Evolutionary conservation across 1,139 yeast genomes (phyloP).

Genomic region (Debaryomycetaceae sp.): DNA sequence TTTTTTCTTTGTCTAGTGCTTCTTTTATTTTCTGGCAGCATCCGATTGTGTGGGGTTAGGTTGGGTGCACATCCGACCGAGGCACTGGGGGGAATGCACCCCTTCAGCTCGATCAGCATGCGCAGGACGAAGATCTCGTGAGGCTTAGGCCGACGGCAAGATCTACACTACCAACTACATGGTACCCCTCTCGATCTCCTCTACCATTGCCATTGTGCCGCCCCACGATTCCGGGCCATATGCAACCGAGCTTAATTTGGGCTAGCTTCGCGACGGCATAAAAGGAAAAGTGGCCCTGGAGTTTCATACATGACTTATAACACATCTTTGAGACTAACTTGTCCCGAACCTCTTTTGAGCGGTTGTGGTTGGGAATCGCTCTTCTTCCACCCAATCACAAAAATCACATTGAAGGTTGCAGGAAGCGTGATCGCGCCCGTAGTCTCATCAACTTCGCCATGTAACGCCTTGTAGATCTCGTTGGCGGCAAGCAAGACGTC

Average conservation of each 20-base stretch:
- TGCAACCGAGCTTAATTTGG: background rate
- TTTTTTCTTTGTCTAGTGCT: too few relatives aligned
- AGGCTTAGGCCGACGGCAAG: too few relatives aligned
- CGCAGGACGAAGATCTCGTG: too few relatives aligned
- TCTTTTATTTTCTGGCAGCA: too few relatives aligned
- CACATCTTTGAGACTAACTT: conserved; percentile 63
- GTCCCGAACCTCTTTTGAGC: conserved; percentile 66
- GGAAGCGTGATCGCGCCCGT: conserved; percentile 45
- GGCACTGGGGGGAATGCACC: too few relatives aligned
- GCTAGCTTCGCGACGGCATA: background rate
- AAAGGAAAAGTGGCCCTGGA: background rate
- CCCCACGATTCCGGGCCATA: too few relatives aligned
- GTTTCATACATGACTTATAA: conserved; percentile 24
- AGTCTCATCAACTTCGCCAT: conserved; percentile 58
- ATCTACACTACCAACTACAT: too few relatives aligned
- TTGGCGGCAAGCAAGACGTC: conserved; percentile 73
- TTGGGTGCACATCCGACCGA: too few relatives aligned
- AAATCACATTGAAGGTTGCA: conserved; percentile 68
- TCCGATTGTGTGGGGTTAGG: too few relatives aligned
- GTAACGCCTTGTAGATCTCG: conserved; percentile 67
- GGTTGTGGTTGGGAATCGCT: conserved; percentile 69
- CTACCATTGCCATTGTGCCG: too few relatives aligned
- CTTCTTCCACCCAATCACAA: conserved; percentile 89
- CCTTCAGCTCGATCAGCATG: too few relatives aligned
- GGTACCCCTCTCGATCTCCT: too few relatives aligned